Evolutionary conservation across 129 eudicot species (phyloP).

Genomic region (Artemisia annua): DNA sequence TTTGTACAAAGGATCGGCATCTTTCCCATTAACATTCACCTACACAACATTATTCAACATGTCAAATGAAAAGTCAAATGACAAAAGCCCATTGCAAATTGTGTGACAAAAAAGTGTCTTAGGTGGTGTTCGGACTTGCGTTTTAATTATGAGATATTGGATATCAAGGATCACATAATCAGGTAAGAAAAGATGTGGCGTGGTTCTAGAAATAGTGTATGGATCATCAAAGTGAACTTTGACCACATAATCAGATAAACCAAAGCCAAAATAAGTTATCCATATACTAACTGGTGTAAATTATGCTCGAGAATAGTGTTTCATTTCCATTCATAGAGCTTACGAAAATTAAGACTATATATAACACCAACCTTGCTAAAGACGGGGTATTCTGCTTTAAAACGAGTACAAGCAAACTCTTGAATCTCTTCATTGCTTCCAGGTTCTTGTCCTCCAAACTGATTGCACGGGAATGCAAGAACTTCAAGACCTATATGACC

Average conservation of each 20-base stretch:
- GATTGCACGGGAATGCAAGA: conserved; percentile 98
- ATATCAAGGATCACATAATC: no score
- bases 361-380: conserved; percentile 65
- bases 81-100: no score
- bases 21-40: conserved; percentile 88
- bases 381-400: conserved; percentile 88
- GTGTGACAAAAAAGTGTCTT: no score
- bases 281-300: neutral
- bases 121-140: no score
- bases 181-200: no score
- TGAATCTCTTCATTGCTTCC: conserved; percentile 82
- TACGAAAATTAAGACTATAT: neutral
- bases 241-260: neutral
- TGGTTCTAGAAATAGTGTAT: no score
- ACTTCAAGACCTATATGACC: conserved; percentile 71
- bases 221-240: no score
- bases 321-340: neutral
- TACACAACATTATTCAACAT: conserved; percentile 22
- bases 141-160: no score
- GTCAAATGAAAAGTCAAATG: no score
- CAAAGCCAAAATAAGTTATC: neutral
- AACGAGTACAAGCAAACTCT: conserved; percentile 92
- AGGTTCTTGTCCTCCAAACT: conserved; percentile 93
- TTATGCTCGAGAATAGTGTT: neutral
- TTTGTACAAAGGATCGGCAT: conserved; percentile 82